These are phyloP conservation scores for Rhytidiadelphus loreus DNA, from an alignment of 225 moss, liverwort and hornwort genomes.

Conservation along the genomic window DNA sequence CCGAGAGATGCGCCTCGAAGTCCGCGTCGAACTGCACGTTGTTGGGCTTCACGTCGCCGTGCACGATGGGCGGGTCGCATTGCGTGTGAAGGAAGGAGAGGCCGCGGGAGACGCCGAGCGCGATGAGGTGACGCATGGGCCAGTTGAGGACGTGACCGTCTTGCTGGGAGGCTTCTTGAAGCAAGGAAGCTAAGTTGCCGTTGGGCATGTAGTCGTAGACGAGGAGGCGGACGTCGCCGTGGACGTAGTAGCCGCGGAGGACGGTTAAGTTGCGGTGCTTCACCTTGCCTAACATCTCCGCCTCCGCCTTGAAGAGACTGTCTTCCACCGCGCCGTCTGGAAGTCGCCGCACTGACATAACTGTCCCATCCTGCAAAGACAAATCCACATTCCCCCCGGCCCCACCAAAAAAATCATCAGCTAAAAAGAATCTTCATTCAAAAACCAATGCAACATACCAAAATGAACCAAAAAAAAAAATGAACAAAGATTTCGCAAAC, in stretches of 20 bases:
- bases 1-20: slow-evolving; percentile 47
- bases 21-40: slow-evolving; percentile 61
- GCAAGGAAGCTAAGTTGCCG: slow-evolving; percentile 69
- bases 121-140: slow-evolving; percentile 50
- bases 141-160: slow-evolving; percentile 47
- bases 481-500: neutral
- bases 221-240: slow-evolving; percentile 70
- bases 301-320: slow-evolving; percentile 66
- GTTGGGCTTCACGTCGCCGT: slow-evolving; percentile 58
- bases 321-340: slow-evolving; percentile 67
- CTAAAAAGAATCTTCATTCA: neutral
- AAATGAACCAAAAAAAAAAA: neutral
- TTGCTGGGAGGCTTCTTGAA: slow-evolving; percentile 49
- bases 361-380: slow-evolving; percentile 50
- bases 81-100: slow-evolving; percentile 47
- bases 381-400: neutral
- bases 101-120: slow-evolving; percentile 38
- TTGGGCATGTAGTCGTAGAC: slow-evolving; percentile 96
- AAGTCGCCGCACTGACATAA: slow-evolving; percentile 65
- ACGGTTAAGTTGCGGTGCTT: slow-evolving; percentile 82
- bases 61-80: slow-evolving; percentile 55
- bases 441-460: neutral
- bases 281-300: slow-evolving; percentile 69
- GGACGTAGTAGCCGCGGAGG: slow-evolving; percentile 68
- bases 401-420: neutral